phyloP scores from a whole-genome alignment of 1,284 basidiomycete species.

The Cutaneotrichosporon sp. region DNA sequence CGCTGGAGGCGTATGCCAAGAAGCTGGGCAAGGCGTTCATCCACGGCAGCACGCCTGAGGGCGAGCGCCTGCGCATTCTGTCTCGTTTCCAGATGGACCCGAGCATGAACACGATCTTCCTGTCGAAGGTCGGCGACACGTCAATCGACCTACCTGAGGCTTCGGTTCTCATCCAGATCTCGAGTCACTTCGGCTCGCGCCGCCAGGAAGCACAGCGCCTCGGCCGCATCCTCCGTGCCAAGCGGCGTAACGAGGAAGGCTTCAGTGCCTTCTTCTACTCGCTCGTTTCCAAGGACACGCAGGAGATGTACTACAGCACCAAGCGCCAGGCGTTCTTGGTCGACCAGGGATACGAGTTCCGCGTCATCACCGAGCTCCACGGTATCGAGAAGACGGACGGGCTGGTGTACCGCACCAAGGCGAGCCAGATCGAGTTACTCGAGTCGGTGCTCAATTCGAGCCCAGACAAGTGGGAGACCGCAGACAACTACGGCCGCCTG shows the following conservation, averaged over 20 bases:
- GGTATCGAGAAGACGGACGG: slow-evolving; percentile 83
- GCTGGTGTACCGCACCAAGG: slow-evolving; percentile 84
- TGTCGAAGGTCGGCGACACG: slow-evolving; percentile 99
- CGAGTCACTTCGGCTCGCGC: slow-evolving; percentile 98
- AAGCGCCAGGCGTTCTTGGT: slow-evolving; percentile 99
- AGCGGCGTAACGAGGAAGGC: slow-evolving; percentile 96
- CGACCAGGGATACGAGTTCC: slow-evolving; percentile 61
- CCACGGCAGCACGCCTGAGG: slow-evolving; percentile 92
- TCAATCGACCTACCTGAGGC: slow-evolving; percentile 99
- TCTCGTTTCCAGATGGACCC: slow-evolving; percentile 96
- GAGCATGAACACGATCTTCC: slow-evolving; percentile 94
- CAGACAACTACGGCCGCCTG: slow-evolving; percentile 71
- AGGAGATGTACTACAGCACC: slow-evolving; percentile 99
- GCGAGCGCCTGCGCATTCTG: slow-evolving; percentile 91
- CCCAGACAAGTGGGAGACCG: slow-evolving; percentile 74
- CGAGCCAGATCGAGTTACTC: slow-evolving; percentile 93
- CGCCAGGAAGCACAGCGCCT: slow-evolving; percentile 96
- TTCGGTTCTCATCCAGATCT: slow-evolving; percentile 98
- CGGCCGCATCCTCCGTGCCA: slow-evolving; percentile 92
- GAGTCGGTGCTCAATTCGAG: slow-evolving; percentile 88
- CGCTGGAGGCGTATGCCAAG: slow-evolving; percentile 93
- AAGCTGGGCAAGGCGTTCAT: slow-evolving; percentile 94
- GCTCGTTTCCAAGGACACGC: slow-evolving; percentile 96
- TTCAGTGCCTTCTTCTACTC: slow-evolving; percentile 99
- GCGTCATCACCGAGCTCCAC: slow-evolving; percentile 96